Evolutionary conservation across 2,329 filamentous ascomycete genomes (phyloP), one percentile per base, ranked within the genome.

Genomic region (Phyllosticta citribraziliensis): DNA sequence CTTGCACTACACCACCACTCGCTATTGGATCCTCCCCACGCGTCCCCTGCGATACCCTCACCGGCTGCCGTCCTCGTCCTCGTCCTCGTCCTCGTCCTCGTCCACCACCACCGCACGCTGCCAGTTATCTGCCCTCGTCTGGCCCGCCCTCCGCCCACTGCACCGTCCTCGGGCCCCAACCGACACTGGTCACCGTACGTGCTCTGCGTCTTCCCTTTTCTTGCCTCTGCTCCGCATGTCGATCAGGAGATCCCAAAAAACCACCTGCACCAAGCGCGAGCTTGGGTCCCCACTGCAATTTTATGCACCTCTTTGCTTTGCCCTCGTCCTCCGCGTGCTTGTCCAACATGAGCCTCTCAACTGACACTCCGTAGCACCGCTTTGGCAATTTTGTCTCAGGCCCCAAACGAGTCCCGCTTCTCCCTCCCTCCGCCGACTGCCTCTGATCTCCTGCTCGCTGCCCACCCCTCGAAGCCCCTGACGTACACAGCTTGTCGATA

Each of bases 251-350:
- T 60, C 58, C 22, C 52, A 53, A 40, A 40, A 52, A 40, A 55
- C 35, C 22, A 35, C 33, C 58, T 55, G 52, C 58, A 55, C 52
- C 58, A 60, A 55, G 58, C 52, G 52, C 58, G 58, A 60, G 53
- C 58, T 52, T 60, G 51, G 33, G 58, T 55, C 58, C 33, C 52
- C 58, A 60, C 58, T 60, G 58, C 52, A 60, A 60, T 60, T 55
- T 60, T 19, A 60, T 35, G 33, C 33, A 40, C 33, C 33, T 40
- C 33, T 40, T 55, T 60, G 58, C 58, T 55, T 60, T 55, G 33
- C 52, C 58, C 20, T 55, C 55, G 51, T 33, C 35, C 58, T 55
- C 35, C 52, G 58, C 58, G 58, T 60, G 58, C 58, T 40, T 60
- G 52, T 55, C 55, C 58, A 50, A 55, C 55, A 60, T 60, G 52